phyloP scores from a whole-genome alignment of 257 asterid species.

The Lantana camara region DNA sequence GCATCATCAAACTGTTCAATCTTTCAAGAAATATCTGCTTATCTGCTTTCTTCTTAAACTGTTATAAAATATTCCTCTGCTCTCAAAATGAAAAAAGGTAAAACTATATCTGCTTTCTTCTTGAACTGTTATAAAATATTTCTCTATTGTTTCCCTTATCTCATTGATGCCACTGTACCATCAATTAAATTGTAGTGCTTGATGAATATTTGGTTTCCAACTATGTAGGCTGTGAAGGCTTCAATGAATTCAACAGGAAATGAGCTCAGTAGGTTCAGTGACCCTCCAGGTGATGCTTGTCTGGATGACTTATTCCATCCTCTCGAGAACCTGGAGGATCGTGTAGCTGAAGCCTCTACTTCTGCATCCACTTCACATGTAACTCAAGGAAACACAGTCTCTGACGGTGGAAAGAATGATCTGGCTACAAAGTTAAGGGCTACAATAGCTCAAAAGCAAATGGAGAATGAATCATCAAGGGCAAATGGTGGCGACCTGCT shows the following conservation, averaged over 20 bases:
- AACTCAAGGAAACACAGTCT: constrained; percentile 44
- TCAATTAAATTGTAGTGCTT: constrained; percentile 7
- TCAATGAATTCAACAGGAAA: constrained; percentile 50
- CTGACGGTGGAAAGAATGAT: constrained; percentile 75
- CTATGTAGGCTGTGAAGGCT: constrained; percentile 64
- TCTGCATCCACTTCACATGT: constrained; percentile 75
- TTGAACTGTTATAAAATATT: too few relatives aligned
- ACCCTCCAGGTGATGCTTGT: constrained; percentile 93
- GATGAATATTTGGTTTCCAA: constrained; percentile 24
- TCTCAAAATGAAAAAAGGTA: not conserved
- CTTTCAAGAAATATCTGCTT: not conserved
- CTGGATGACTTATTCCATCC: constrained; percentile 95
- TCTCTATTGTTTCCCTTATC: not conserved
- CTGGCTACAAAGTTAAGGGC: constrained; percentile 92
- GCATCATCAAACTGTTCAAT: not conserved
- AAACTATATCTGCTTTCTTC: too few relatives aligned
- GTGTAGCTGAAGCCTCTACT: constrained; percentile 72
- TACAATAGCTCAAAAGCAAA: constrained; percentile 85
- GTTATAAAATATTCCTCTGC: not conserved
- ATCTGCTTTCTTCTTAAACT: not conserved
- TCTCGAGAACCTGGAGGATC: constrained; percentile 57
- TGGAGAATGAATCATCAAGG: constrained; percentile 77
- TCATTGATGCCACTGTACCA: constrained; percentile 1
- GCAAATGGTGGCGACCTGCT: constrained; percentile 79
- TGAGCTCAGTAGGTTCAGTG: constrained; percentile 92